A percentile compares a stretch with the other conserved stretches of the same genome.
phyloP scores from a whole-genome alignment of 2,329 filamentous ascomycete genomes.

The Fusarium nygamai region DNA sequence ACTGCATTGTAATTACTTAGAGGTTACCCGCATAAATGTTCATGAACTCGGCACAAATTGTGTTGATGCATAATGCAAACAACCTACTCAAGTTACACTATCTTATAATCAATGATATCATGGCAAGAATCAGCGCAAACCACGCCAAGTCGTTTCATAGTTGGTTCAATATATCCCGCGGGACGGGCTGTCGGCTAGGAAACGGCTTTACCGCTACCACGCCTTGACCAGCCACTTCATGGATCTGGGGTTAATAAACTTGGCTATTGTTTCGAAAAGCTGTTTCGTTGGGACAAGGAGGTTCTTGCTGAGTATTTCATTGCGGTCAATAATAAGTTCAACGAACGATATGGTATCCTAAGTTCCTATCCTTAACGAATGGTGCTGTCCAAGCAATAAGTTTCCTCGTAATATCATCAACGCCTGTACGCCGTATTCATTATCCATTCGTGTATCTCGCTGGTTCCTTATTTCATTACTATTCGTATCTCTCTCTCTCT shows the following conservation, averaged over 20 bases:
- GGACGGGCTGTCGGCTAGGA: constrained; percentile 32
- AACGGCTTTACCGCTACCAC: constrained; percentile 25
- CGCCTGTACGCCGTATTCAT: constrained; percentile 14
- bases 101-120: not conserved
- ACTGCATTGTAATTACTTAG: not conserved
- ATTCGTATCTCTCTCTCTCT: not conserved
- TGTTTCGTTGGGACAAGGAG: not conserved
- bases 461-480: not conserved
- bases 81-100: not conserved
- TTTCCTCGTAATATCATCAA: not conserved
- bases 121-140: not conserved
- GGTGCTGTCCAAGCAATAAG: not conserved
- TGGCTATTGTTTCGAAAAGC: not conserved
- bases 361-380: constrained; percentile 17
- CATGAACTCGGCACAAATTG: not conserved
- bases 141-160: not conserved
- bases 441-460: not conserved
- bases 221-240: not conserved
- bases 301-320: not conserved
- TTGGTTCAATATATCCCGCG: constrained; percentile 17
- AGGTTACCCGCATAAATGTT: not conserved
- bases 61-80: not conserved
- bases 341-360: constrained; percentile 23
- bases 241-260: constrained; percentile 6
- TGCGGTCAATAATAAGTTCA: not conserved